Percentiles rank a stretch among this genome's conserved stretches.
Conservation (phyloP, 108 stramenopile species). For the Skeletonema potamos region DNA sequence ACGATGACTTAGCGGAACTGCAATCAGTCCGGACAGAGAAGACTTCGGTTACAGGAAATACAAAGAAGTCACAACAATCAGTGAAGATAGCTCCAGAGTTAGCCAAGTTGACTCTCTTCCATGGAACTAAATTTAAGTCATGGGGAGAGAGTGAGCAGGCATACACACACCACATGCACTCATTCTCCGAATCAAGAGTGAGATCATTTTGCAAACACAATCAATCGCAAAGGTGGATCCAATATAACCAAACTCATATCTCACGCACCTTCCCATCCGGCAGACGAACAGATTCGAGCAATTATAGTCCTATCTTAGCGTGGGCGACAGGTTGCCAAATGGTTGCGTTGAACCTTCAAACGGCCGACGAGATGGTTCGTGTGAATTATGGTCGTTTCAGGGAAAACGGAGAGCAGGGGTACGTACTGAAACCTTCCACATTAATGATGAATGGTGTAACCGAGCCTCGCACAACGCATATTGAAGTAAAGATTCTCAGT, state of each 20-base stretch:
- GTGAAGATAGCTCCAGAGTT: constrained; percentile 65
- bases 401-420: constrained; percentile 88
- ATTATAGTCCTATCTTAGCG: constrained; percentile 89
- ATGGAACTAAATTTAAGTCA: constrained; percentile 66
- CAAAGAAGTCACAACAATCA: constrained; percentile 23
- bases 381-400: constrained; percentile 92
- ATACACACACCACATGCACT: constrained; percentile 73
- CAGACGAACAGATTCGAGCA: constrained; percentile 84
- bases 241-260: constrained; percentile 79
- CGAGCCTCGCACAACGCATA: constrained; percentile 37
- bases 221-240: constrained; percentile 56
- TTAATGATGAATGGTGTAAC: constrained; percentile 49
- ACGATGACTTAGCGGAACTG: constrained; percentile 44
- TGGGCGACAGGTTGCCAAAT: constrained; percentile 94
- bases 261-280: constrained; percentile 92
- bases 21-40: constrained; percentile 29
- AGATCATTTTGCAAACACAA: constrained; percentile 38
- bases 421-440: constrained; percentile 85
- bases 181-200: constrained; percentile 77
- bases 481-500: constrained; percentile 63
- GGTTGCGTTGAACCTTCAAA: constrained; percentile 95
- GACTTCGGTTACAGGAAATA: constrained; percentile 25
- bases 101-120: constrained; percentile 67
- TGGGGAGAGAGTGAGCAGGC: constrained; percentile 54
- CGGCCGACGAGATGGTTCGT: constrained; percentile 63